Conservation (phyloP, 1,284 basidiomycete species). For the Limonomyces culmigenus region DNA sequence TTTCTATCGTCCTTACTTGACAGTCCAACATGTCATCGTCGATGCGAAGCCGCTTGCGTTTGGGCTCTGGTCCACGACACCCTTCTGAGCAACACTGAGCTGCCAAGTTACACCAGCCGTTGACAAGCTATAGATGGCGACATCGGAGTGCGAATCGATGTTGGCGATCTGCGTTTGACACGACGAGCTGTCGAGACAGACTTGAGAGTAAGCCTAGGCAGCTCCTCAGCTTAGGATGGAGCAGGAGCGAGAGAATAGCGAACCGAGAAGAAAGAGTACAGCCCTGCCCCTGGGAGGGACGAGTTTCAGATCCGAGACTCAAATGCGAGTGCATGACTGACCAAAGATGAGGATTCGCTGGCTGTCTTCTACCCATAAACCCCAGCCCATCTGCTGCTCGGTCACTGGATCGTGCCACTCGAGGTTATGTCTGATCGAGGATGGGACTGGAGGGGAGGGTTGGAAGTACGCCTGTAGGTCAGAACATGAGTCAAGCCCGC, state of each 20-base stretch:
- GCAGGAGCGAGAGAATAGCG: conserved; percentile 5
- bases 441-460: conserved; percentile 36
- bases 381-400: conserved; percentile 34
- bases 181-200: conserved; percentile 25
- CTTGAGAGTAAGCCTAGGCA: conserved; percentile 28
- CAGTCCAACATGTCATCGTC: too few species aligned
- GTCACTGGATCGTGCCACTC: conserved; percentile 31
- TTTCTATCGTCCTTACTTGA: too few species aligned
- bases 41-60: too few species aligned
- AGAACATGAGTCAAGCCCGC: neutral
- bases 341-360: conserved; percentile 45
- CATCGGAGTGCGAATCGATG: conserved; percentile 32
- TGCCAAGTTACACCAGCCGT: conserved; percentile 29
- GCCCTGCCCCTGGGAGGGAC: conserved; percentile 26
- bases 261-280: conserved; percentile 51
- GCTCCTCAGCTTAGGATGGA: conserved; percentile 1
- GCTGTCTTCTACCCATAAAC: conserved; percentile 32
- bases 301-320: neutral
- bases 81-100: too few species aligned
- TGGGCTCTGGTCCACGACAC: too few species aligned
- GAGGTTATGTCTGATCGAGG: conserved; percentile 21
- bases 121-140: conserved; percentile 41
- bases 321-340: neutral
- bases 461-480: conserved; percentile 32
- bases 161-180: conserved; percentile 49